phyloP scores from a whole-genome alignment of 805 yeast genomes.

The Hanseniaspora nectarophila region DNA sequence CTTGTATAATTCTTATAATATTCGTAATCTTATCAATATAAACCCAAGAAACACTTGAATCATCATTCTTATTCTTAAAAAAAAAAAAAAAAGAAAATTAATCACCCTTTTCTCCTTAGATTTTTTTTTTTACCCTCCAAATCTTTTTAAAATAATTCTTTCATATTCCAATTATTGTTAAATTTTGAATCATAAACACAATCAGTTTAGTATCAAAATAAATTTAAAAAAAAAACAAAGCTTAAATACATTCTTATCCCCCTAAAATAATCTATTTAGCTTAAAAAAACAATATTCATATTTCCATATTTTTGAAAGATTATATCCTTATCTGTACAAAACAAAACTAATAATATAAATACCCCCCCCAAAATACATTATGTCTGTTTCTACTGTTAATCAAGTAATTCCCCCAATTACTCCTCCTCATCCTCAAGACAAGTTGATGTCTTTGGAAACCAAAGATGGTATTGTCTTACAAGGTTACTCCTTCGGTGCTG shows the following conservation, averaged over 20 bases:
- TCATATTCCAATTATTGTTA: not conserved
- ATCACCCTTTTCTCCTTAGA: not conserved
- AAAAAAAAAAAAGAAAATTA: not conserved
- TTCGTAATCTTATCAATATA: slow-evolving; percentile 5
- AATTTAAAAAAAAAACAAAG: too few species aligned
- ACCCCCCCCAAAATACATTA: not conserved
- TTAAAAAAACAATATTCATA: not conserved
- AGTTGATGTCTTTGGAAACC: slow-evolving; percentile 75
- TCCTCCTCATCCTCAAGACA: slow-evolving; percentile 79
- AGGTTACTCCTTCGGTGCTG: slow-evolving; percentile 97
- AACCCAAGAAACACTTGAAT: slow-evolving; percentile 2
- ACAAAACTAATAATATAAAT: not conserved
- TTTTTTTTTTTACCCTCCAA: too few species aligned
- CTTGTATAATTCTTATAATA: not conserved
- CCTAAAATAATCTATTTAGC: too few species aligned
- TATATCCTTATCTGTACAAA: not conserved
- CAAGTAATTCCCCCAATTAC: slow-evolving; percentile 57
- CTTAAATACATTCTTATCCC: not conserved
- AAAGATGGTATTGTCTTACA: slow-evolving; percentile 76
- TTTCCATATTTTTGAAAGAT: not conserved
- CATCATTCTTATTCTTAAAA: not conserved
- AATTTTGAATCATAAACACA: not conserved
- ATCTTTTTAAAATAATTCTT: too few species aligned
- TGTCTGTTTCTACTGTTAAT: slow-evolving; percentile 26
- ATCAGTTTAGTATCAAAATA: too few species aligned